phyloP scores from a whole-genome alignment of 768 basidiomycete genomes.

The Mycena rosella region DNA sequence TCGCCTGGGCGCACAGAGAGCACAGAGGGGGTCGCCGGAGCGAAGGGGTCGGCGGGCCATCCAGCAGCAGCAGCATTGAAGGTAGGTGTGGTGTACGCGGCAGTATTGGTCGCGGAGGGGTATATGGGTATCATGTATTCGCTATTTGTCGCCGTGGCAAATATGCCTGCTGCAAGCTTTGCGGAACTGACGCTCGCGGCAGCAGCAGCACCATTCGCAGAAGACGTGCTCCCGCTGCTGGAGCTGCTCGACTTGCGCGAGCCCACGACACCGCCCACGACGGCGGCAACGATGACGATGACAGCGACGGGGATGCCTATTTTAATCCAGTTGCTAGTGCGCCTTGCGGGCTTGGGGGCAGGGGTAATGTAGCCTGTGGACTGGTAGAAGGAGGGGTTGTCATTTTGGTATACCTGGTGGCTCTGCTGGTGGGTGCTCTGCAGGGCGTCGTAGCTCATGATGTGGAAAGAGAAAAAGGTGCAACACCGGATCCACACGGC shows the following conservation, averaged over 20 bases:
- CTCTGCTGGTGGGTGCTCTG: constrained; percentile 19
- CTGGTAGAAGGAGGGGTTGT: constrained; percentile 77
- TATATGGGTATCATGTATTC: constrained; percentile 87
- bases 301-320: constrained; percentile 77
- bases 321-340: constrained; percentile 79
- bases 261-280: constrained; percentile 87
- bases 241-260: constrained; percentile 58
- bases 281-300: constrained; percentile 69
- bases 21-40: constrained; percentile 72
- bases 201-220: constrained; percentile 49
- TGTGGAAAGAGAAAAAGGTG: constrained; percentile 8
- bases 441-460: constrained; percentile 19
- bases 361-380: constrained; percentile 81
- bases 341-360: constrained; percentile 53
- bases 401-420: constrained; percentile 59
- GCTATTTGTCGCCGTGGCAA: constrained; percentile 84
- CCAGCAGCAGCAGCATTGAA: constrained; percentile 61
- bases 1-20: constrained; percentile 62
- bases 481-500: not conserved
- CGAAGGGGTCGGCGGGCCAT: constrained; percentile 88
- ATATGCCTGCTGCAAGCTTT: constrained; percentile 71
- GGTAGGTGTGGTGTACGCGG: constrained; percentile 77
- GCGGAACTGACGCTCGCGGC: constrained; percentile 68
- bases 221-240: constrained; percentile 57
- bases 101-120: constrained; percentile 88